These are phyloP conservation scores for Lyophyllum shimeji DNA, from an alignment of 768 basidiomycete species.

Conservation along the genomic window DNA sequence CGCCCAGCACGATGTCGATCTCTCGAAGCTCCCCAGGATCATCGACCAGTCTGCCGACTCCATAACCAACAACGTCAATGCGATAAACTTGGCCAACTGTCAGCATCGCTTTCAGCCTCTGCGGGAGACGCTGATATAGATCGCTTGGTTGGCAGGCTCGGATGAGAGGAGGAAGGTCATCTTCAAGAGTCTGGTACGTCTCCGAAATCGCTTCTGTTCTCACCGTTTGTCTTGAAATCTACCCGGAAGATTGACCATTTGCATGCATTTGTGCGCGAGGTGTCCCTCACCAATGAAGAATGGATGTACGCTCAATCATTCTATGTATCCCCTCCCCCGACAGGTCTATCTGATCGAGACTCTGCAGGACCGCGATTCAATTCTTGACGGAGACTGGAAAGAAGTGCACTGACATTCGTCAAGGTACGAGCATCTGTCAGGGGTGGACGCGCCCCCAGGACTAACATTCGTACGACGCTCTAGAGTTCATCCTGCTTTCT, in stretches of 20 bases:
- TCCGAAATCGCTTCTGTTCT: neutral
- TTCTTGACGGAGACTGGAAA: conserved; percentile 79
- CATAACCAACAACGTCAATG: conserved; percentile 41
- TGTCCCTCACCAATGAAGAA: conserved; percentile 77
- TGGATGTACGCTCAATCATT: conserved; percentile 56
- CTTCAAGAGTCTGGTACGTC: conserved; percentile 39
- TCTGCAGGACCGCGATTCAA: conserved; percentile 54
- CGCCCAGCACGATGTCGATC: conserved; percentile 34
- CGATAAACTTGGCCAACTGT: conserved; percentile 38
- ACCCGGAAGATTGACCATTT: conserved; percentile 56
- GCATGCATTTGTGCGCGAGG: conserved; percentile 74
- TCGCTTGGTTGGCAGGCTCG: conserved; percentile 21
- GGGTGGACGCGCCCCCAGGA: neutral
- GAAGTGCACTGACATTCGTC: conserved; percentile 66
- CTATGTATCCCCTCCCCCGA: neutral
- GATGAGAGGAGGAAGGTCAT: conserved; percentile 44
- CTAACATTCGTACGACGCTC: neutral
- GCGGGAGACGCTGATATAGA: neutral
- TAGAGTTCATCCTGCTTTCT: conserved; percentile 85
- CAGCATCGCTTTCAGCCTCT: conserved; percentile 9
- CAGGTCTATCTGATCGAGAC: neutral
- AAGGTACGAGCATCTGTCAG: conserved; percentile 36
- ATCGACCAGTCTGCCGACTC: conserved; percentile 40
- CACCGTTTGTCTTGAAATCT: neutral
- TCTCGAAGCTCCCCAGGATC: conserved; percentile 39